These are phyloP conservation scores for Candolleomyces eurysporus DNA, from an alignment of 768 basidiomycete genomes.

Conservation along the genomic window DNA sequence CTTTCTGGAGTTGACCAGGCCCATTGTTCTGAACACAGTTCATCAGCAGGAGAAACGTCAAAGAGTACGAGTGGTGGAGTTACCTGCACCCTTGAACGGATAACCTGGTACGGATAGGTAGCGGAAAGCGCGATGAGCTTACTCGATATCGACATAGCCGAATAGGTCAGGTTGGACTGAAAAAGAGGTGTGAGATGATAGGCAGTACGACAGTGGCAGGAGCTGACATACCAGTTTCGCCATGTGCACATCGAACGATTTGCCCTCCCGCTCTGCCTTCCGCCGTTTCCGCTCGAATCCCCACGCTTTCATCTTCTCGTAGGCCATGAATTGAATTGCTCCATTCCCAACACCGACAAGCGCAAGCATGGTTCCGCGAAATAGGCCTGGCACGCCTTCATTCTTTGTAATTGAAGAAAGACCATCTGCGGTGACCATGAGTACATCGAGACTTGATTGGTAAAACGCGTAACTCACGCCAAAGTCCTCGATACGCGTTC, in stretches of 20 bases:
- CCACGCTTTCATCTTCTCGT: conserved; percentile 94
- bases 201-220: conserved; percentile 1
- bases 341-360: conserved; percentile 93
- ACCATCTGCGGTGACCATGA: conserved; percentile 44
- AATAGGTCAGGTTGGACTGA: conserved; percentile 90
- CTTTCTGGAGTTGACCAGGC: conserved; percentile 35
- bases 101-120: conserved; percentile 98
- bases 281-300: conserved; percentile 77
- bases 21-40: conserved; percentile 56
- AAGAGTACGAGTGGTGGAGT: conserved; percentile 13
- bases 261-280: conserved; percentile 58
- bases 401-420: conserved; percentile 63
- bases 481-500: conserved; percentile 74
- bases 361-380: conserved; percentile 84
- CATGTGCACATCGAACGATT: conserved; percentile 63
- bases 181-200: background rate
- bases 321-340: conserved; percentile 92
- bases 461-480: conserved; percentile 48
- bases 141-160: conserved; percentile 86
- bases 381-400: conserved; percentile 81
- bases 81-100: conserved; percentile 92
- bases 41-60: background rate
- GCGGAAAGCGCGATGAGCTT: conserved; percentile 79
- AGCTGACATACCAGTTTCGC: conserved; percentile 76
- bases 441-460: background rate